These are phyloP conservation scores for Suillus hirtellus DNA, from an alignment of 768 basidiomycete genomes.

Conservation along the genomic window DNA sequence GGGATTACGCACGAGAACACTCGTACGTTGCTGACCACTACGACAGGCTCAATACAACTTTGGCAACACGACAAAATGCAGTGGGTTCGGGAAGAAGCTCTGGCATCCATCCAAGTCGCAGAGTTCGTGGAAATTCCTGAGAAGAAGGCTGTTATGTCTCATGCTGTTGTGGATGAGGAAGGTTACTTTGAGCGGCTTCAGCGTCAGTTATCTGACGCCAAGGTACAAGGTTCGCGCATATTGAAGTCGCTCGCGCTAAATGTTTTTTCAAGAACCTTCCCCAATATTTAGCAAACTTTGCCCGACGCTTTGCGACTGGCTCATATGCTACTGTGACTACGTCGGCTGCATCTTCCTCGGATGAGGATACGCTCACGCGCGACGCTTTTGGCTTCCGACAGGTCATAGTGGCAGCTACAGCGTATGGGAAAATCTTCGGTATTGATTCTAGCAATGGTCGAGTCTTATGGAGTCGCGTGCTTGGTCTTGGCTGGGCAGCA, in stretches of 20 bases:
- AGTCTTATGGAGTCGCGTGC: conserved; percentile 76
- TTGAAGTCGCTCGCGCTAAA: not conserved
- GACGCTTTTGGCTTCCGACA: conserved; percentile 89
- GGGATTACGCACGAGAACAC: conserved; percentile 37
- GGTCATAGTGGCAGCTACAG: conserved; percentile 71
- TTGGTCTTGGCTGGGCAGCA: conserved; percentile 71
- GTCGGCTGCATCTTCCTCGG: conserved; percentile 28
- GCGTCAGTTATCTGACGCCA: conserved; percentile 60
- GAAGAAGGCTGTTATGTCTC: conserved; percentile 36
- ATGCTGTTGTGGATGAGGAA: conserved; percentile 40
- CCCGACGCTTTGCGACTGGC: conserved; percentile 69
- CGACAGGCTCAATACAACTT: conserved; percentile 75
- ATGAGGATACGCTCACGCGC: conserved; percentile 47
- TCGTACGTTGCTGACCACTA: conserved; percentile 60
- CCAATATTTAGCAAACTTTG: conserved; percentile 63
- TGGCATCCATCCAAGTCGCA: conserved; percentile 62
- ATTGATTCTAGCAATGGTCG: conserved; percentile 79
- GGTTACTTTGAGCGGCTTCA: conserved; percentile 48
- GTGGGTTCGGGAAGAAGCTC: conserved; percentile 83
- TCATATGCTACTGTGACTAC: conserved; percentile 52
- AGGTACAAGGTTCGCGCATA: conserved; percentile 38
- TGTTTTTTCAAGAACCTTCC: conserved; percentile 60
- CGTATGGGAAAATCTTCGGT: conserved; percentile 75
- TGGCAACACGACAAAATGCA: conserved; percentile 62
- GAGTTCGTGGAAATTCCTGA: conserved; percentile 82